Conservation (phyloP, 2,329 filamentous ascomycete species). For the Balansia obtecta region DNA sequence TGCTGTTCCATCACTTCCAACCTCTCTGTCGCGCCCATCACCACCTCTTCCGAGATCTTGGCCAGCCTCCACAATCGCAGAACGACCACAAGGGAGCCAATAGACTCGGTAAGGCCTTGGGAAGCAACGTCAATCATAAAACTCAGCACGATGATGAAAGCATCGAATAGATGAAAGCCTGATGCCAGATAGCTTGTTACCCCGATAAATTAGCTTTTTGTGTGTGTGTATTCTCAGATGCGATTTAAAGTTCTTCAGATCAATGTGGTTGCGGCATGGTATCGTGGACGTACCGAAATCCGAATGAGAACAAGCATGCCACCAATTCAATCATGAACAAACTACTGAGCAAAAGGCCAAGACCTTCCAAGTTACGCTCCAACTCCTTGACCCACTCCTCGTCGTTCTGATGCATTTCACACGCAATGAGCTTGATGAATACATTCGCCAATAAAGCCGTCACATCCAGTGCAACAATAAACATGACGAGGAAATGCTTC, state of each 20-base stretch:
- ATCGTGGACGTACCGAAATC: constrained; percentile 34
- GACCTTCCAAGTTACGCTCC: constrained; percentile 30
- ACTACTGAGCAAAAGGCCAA: constrained; percentile 47
- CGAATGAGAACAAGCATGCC: constrained; percentile 48
- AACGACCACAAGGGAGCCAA: constrained; percentile 53
- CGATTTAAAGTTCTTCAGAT: too few species aligned
- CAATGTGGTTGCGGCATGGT: too few species aligned
- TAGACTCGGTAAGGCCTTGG: constrained; percentile 47
- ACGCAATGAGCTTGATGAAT: constrained; percentile 35
- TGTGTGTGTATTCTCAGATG: too few species aligned
- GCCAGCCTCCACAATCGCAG: constrained; percentile 57
- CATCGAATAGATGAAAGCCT: constrained; percentile 53
- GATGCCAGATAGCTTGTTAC: constrained; percentile 38
- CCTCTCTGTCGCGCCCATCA: constrained; percentile 48
- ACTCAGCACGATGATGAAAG: constrained; percentile 45
- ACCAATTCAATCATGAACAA: constrained; percentile 53
- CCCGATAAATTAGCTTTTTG: too few species aligned
- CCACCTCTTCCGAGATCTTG: constrained; percentile 59
- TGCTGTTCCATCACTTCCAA: constrained; percentile 43
- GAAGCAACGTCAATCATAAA: constrained; percentile 51
- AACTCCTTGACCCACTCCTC: constrained; percentile 29
- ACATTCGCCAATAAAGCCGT: constrained; percentile 32
- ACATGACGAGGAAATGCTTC: constrained; percentile 34
- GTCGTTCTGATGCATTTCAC: constrained; percentile 28
- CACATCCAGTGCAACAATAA: constrained; percentile 32